Evolutionary conservation across 2,329 filamentous ascomycete genomes (phyloP), one percentile per base, ranked within the genome.

Genomic region (Clarireedia sp.): DNA sequence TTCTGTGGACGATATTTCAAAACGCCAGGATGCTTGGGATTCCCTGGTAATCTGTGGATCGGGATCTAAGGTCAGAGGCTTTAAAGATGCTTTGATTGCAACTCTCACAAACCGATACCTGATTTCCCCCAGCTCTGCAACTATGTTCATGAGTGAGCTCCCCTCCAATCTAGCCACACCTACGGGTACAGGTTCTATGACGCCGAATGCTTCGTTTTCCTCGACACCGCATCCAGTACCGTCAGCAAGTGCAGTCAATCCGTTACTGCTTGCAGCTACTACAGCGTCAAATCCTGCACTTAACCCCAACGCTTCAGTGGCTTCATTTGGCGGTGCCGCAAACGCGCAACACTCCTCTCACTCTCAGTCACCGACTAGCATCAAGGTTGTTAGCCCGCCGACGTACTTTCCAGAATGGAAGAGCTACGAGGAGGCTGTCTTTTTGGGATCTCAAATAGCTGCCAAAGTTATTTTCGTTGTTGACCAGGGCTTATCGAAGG

Each of bases 131-230:
- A 91, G 87, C 26, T 92, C 90, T 1, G 90, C 90, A 50, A 96
- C 91, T 43, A 97, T 97, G 66, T 97, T 97, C 77, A 96, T 91
- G 37, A 96, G 90, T 21, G 94, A 99, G 71, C 83, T 97, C 38
- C 94, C 94, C 7, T 96, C 90, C 8, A 92, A 94, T 72, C 82
- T 96, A 68, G 90, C 89, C 29, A 97, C 94, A 0, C 94, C 94
- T 1, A 80, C 87, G 10, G 91, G 90, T 19, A 97, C 92, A 0
- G 92, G 92, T 36, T 83, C 90, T 16, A 94, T 95, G 71, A 97
- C 92, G 1, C 95, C 94, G 8, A 69, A 53, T 49, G 59, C 59
- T 48, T 67, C 79, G 75, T 63, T 80, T 74, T 60, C 80, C 75
- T 63, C 63, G 12, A 69, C 76, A 70, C 67, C 84, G 67, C 59